Percentiles rank a stretch among this genome's conserved stretches.
phyloP scores from a whole-genome alignment of 495 filamentous ascomycete genomes.

The Penicillium maclennaniae region DNA sequence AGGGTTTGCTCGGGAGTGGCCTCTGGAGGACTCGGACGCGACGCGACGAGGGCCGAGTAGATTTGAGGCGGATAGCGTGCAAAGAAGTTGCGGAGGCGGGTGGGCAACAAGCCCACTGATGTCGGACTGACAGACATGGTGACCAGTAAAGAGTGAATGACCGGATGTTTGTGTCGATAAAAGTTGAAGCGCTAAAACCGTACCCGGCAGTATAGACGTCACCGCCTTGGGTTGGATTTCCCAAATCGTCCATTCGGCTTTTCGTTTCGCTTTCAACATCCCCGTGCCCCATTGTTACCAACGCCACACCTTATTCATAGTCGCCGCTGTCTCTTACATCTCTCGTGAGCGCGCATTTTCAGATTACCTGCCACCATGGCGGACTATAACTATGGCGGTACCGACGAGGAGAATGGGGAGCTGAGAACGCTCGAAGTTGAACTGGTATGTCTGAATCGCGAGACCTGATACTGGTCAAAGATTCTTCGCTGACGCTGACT shows the following conservation, averaged over 20 bases:
- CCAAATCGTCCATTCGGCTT: slow-evolving; percentile 14
- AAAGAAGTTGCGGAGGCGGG: slow-evolving; percentile 81
- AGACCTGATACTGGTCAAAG: background rate
- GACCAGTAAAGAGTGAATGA: slow-evolving; percentile 1
- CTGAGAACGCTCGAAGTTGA: slow-evolving; percentile 72
- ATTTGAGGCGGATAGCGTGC: slow-evolving; percentile 73
- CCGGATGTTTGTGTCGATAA: slow-evolving; percentile 5
- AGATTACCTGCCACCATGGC: slow-evolving; percentile 36
- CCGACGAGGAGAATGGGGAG: slow-evolving; percentile 83
- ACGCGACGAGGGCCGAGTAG: slow-evolving; percentile 39
- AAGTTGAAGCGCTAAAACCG: slow-evolving; percentile 19
- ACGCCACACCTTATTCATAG: slow-evolving; percentile 6
- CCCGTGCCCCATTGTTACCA: slow-evolving; percentile 16
- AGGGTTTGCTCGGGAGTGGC: slow-evolving; percentile 22
- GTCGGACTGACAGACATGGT: slow-evolving; percentile 26
- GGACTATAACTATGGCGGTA: slow-evolving; percentile 66
- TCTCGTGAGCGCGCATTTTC: slow-evolving; percentile 3
- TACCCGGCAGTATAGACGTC: background rate
- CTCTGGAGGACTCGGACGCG: slow-evolving; percentile 35
- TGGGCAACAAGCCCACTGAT: slow-evolving; percentile 44
- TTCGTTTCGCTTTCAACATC: slow-evolving; percentile 13
- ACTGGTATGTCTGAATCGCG: slow-evolving; percentile 52
- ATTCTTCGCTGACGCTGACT: slow-evolving; percentile 2
- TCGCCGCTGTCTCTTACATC: background rate
- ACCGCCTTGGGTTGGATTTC: slow-evolving; percentile 5